These are phyloP conservation scores for Austroboletus novae-zelandiae DNA, from an alignment of 1,284 basidiomycete genomes.

Conservation along the genomic window DNA sequence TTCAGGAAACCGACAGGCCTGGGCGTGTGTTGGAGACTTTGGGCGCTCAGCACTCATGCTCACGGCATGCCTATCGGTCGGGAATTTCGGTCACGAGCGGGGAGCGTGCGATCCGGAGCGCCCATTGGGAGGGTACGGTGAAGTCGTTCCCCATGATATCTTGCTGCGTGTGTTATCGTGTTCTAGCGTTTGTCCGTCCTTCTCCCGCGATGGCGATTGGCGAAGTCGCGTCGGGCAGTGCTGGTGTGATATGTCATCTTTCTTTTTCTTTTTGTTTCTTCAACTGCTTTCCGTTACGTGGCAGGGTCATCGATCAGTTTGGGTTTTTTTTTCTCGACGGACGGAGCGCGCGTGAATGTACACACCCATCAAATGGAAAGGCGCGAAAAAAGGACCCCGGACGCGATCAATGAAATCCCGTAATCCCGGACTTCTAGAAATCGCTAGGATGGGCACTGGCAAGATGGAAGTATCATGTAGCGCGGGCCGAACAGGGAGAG, in stretches of 20 bases:
- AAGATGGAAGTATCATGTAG: not conserved
- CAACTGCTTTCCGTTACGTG: not conserved
- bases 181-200: not conserved
- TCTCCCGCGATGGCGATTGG: not conserved
- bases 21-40: not conserved
- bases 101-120: not conserved
- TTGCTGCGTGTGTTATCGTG: too few relatives aligned
- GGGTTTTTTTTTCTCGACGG: not conserved
- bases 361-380: not conserved
- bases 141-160: too few relatives aligned
- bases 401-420: too few relatives aligned
- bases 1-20: not conserved
- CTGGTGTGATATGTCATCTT: not conserved
- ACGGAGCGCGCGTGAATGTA: not conserved
- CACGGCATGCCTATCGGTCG: not conserved
- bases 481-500: too few relatives aligned
- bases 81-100: not conserved
- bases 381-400: not conserved
- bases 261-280: not conserved
- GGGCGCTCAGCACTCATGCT: not conserved
- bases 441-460: too few relatives aligned
- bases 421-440: too few relatives aligned
- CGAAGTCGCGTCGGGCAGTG: constrained; percentile 9
- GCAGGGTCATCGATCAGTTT: not conserved
- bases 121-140: too few relatives aligned